A percentile compares a stretch with the other conserved stretches of the same genome.
phyloP scores from a whole-genome alignment of 179 eudicot genomes.

The Carnegiea gigantea region DNA sequence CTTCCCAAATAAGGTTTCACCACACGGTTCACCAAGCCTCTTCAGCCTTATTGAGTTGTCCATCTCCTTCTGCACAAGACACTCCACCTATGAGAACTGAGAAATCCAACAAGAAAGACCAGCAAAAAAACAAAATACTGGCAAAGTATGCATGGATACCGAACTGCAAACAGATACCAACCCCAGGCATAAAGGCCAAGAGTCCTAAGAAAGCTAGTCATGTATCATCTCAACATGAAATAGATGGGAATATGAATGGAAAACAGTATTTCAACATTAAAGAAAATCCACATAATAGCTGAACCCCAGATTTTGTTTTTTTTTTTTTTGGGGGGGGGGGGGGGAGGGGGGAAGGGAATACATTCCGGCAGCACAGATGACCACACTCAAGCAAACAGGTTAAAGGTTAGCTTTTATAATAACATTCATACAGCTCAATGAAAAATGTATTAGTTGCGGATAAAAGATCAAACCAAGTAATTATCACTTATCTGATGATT shows the following conservation, averaged over 20 bases:
- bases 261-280: neutral
- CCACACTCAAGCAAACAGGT: neutral
- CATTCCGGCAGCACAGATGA: too few relatives aligned
- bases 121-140: neutral
- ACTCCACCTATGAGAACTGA: neutral
- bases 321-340: too few relatives aligned
- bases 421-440: neutral
- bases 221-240: too few relatives aligned
- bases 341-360: too few relatives aligned
- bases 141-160: neutral
- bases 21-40: slow-evolving; percentile 71
- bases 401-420: neutral
- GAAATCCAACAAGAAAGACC: neutral
- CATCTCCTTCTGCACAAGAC: slow-evolving; percentile 61
- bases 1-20: slow-evolving; percentile 72
- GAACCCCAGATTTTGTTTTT: too few relatives aligned
- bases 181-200: neutral
- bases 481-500: too few relatives aligned
- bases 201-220: neutral
- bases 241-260: neutral
- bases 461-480: too few relatives aligned
- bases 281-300: neutral
- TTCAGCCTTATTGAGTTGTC: slow-evolving; percentile 51
- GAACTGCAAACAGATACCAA: neutral
- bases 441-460: neutral